Conservation (phyloP, 78 protist genomes). For the Dictyostelium purpureum region DNA sequence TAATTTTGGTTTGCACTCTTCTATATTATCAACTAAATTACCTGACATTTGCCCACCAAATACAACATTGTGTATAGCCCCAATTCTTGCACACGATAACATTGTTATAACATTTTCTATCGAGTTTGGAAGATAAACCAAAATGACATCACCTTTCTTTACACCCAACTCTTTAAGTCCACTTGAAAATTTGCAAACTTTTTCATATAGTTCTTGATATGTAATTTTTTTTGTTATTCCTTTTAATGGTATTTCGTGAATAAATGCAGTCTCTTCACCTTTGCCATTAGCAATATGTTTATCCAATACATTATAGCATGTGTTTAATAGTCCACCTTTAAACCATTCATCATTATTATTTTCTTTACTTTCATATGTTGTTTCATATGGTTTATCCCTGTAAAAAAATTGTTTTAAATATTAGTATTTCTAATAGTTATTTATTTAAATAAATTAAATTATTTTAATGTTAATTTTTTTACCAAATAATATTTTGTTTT, state of each 20-base stretch:
- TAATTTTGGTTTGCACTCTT: slow-evolving; percentile 77
- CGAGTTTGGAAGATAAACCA: slow-evolving; percentile 94
- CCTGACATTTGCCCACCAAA: slow-evolving; percentile 88
- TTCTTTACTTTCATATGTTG: background rate
- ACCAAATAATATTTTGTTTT: slow-evolving; percentile 13
- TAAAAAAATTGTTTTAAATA: too few species aligned
- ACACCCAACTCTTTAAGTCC: slow-evolving; percentile 82
- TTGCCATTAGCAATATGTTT: background rate
- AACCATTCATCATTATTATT: background rate
- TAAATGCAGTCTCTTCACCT: background rate
- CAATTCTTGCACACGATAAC: slow-evolving; percentile 96
- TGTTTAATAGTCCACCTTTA: slow-evolving; percentile 10
- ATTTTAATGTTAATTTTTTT: too few species aligned
- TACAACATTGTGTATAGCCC: slow-evolving; percentile 93
- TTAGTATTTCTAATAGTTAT: too few species aligned
- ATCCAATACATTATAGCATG: slow-evolving; percentile 18
- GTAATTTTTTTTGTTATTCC: background rate
- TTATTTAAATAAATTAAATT: background rate
- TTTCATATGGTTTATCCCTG: slow-evolving; percentile 31
- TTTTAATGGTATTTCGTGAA: slow-evolving; percentile 45
- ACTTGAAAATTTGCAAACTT: slow-evolving; percentile 79
- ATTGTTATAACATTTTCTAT: slow-evolving; percentile 80
- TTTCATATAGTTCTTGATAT: slow-evolving; percentile 25
- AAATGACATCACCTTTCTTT: slow-evolving; percentile 91
- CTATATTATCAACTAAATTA: slow-evolving; percentile 82